phyloP scores from a whole-genome alignment of 1,284 basidiomycete genomes.

The Fistulina hepatica region DNA sequence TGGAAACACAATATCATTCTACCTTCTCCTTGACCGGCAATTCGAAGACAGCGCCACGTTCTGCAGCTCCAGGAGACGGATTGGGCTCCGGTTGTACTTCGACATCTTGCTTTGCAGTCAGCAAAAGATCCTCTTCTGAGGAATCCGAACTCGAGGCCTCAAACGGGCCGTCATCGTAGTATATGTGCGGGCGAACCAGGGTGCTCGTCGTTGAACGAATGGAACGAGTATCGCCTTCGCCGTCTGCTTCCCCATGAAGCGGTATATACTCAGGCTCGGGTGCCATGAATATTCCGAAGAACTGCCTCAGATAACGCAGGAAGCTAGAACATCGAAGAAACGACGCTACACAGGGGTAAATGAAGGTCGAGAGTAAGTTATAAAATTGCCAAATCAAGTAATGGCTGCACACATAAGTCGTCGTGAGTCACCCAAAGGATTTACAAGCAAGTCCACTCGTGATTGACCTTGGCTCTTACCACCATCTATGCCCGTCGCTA shows the following conservation, averaged over 20 bases:
- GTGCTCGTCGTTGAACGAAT: slow-evolving; percentile 8
- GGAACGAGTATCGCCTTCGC: too few relatives aligned
- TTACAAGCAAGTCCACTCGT: too few relatives aligned
- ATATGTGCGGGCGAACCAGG: slow-evolving; percentile 14
- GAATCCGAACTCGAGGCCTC: slow-evolving; percentile 18
- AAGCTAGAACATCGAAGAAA: too few relatives aligned
- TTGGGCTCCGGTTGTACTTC: slow-evolving; percentile 1
- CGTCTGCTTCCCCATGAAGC: too few relatives aligned
- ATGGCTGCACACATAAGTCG: too few relatives aligned
- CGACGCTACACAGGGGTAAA: too few relatives aligned
- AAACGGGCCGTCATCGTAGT: slow-evolving; percentile 19
- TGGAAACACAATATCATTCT: not conserved
- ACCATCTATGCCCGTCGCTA: slow-evolving; percentile 11
- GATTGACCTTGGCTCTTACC: slow-evolving; percentile 7
- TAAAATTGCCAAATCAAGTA: too few relatives aligned
- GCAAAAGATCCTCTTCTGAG: slow-evolving; percentile 15
- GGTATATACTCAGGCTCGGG: too few relatives aligned
- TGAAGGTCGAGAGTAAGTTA: too few relatives aligned
- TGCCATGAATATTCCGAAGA: too few relatives aligned
- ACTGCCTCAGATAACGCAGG: too few relatives aligned
- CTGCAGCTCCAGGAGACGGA: not conserved
- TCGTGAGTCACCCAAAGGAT: too few relatives aligned
- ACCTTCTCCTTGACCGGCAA: not conserved
- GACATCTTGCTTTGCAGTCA: slow-evolving; percentile 12
- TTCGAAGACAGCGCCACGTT: not conserved